These are phyloP conservation scores for Globisporangium nunn DNA, from an alignment of 352 stramenopile genomes.

Conservation along the genomic window DNA sequence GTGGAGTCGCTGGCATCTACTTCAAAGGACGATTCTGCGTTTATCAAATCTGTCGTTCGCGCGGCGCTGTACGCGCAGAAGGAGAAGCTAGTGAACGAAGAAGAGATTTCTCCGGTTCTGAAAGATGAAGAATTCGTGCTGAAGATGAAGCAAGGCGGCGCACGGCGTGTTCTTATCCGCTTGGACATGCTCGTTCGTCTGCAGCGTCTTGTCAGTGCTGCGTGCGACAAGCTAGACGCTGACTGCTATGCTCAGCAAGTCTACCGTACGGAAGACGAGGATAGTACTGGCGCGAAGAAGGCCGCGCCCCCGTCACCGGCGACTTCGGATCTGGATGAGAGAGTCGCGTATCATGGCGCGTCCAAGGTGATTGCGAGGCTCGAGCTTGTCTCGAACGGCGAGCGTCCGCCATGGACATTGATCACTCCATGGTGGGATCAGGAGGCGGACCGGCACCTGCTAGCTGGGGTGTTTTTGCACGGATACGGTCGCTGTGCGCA, in stretches of 20 bases:
- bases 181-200: conserved; percentile 83
- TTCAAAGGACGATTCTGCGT: conserved; percentile 75
- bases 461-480: conserved; percentile 81
- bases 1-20: conserved; percentile 33
- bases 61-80: conserved; percentile 54
- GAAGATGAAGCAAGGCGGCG: conserved; percentile 80
- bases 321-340: conserved; percentile 65
- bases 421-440: conserved; percentile 86
- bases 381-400: conserved; percentile 53
- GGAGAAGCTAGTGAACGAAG: conserved; percentile 68
- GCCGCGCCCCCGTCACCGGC: conserved; percentile 13
- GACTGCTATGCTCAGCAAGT: conserved; percentile 26
- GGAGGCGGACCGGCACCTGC: conserved; percentile 66
- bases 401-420: conserved; percentile 71
- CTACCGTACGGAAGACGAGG: conserved; percentile 9
- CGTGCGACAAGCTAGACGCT: conserved; percentile 56
- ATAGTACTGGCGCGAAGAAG: neutral
- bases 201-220: conserved; percentile 43
- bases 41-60: conserved; percentile 76
- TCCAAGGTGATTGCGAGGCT: conserved; percentile 58
- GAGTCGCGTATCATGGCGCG: conserved; percentile 60
- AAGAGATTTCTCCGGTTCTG: conserved; percentile 61
- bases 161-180: conserved; percentile 74
- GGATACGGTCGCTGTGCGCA: conserved; percentile 81
- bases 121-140: conserved; percentile 86